Base-by-base conservation (phyloP, 106 monocot genomes). In the Iris macrosiphon region DNA sequence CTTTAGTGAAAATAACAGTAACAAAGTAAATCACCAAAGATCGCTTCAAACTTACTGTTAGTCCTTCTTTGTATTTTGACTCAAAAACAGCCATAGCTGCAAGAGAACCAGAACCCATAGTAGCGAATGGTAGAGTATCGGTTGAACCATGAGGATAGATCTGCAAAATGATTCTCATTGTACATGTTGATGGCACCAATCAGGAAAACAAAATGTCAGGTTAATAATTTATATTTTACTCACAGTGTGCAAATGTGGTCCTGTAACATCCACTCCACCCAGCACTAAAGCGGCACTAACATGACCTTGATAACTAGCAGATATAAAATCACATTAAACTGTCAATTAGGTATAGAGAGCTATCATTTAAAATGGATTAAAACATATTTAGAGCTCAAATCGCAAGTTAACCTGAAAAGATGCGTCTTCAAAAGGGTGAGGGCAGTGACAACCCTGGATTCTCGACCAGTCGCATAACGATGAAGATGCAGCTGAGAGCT, bases 61-160 rank as follows among this genome's bases (percentile, higher is more conserved):
- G 64, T 44, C 78, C 91, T 55, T 91, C 98, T 71, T 39, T 87
- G 53, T 64, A 99, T 63, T 91, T 87, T 18, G 98, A 99, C 56
- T 99, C 98, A 61, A 99, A 99, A 16, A 99, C 70, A 17, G 98
- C 51, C 98, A 99, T 99, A 29, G 98, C 98, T 45, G 98, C 98
- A 42, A 99, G 79, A 46, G 98, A 99, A 22, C 98, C 98, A 49
- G 98, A 99, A 63, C 98, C 98, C 98, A 99, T 99, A 11, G 98
- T 99, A 22, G 98, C 98, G 67, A 78, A 99, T 41, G 98, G 98
- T 25, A 99, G 98, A n/a, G 98, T 99, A 61, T 99, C 98, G 57
- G 91, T 91, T 30, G 98, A 99, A 25, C 98, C 98, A 76, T 99
- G 98, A 26, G 98, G 98, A 52, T 91, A 99, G 38, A 99, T 78